Evolutionary conservation across 768 basidiomycete species (phyloP).

Genomic region (Glaciozyma martinii): DNA sequence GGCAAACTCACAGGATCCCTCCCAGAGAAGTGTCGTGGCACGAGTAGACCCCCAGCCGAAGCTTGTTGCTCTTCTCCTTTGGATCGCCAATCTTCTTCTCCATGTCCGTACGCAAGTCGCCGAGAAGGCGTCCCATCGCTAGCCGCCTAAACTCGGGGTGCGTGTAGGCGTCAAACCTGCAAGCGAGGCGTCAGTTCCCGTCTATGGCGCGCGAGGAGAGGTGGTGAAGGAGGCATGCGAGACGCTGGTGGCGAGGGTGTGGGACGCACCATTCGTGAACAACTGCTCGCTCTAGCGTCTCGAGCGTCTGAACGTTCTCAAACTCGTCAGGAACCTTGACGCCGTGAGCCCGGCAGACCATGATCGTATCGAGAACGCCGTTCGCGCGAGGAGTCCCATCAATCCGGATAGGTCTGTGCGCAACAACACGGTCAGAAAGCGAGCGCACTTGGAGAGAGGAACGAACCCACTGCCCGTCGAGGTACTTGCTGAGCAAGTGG

Average conservation of each 20-base stretch:
- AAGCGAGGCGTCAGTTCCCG: slow-evolving; percentile 12
- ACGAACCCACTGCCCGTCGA: slow-evolving; percentile 15
- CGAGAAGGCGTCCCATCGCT: slow-evolving; percentile 66
- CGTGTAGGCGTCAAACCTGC: slow-evolving; percentile 47
- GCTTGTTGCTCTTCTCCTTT: slow-evolving; percentile 44
- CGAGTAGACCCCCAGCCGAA: slow-evolving; percentile 53
- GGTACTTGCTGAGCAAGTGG: slow-evolving; percentile 47
- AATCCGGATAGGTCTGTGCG: slow-evolving; percentile 57
- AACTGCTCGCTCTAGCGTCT: slow-evolving; percentile 61
- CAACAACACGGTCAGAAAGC: slow-evolving; percentile 41
- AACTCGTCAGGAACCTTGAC: slow-evolving; percentile 64
- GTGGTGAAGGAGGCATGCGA: too few species aligned
- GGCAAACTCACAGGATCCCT: slow-evolving; percentile 23
- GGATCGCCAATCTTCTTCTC: slow-evolving; percentile 48
- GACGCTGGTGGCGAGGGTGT: too few species aligned
- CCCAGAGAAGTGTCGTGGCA: slow-evolving; percentile 38
- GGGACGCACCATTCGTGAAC: slow-evolving; percentile 71
- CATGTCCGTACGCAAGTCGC: slow-evolving; percentile 58
- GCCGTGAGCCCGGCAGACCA: slow-evolving; percentile 60
- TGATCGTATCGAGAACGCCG: slow-evolving; percentile 60
- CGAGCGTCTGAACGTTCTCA: slow-evolving; percentile 53
- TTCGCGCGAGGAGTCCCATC: slow-evolving; percentile 65
- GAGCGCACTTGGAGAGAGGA: not conserved
- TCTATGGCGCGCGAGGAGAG: not conserved
- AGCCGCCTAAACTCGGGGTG: slow-evolving; percentile 64